Evolutionary conservation across 2,329 filamentous ascomycete genomes (phyloP), one percentile per base, ranked within the genome.

Genomic region (Pseudovirgaria hyperparasitica): DNA sequence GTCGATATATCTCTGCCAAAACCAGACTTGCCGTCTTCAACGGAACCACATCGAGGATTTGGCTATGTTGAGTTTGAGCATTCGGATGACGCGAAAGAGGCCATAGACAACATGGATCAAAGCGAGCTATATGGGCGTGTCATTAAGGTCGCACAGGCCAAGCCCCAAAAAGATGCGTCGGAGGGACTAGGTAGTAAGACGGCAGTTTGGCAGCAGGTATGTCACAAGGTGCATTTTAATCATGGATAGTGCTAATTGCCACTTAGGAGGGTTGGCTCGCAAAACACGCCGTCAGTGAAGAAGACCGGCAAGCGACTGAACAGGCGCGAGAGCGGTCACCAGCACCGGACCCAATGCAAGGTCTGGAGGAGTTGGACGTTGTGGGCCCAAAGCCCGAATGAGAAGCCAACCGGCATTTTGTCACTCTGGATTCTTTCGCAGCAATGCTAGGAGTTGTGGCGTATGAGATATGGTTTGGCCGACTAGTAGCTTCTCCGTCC

Each of bases 51-150:
- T 53, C 70, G 86, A 27, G 90, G 92, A 1, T 98, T 96, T 54
- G 90, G 86, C 32, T 96, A 98, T 51, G 82, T 98, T 26, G 90
- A 98, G 49, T 98, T 82, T 47, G 85, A 94, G 44, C 70, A 84
- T 31, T 67, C 74, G 9, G 72, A 77, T 31, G 90, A 98, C 56
- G 87, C 86, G 16, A 76, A 76, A 46, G 87, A 96, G 57, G 90
- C 90, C 26, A 93, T 98, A 52, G 85, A 96, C 65, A 98, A 98
- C 51, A 96, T 98, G 87, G 84, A 98, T 50, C 85, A 93, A 52
- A 80, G 86, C 34, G 87, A 96, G 58, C 70, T 98, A 23, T 96
- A 87, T 50, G 92, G 90, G 8, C 73, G 82, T 33, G 77, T 90
- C 9, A 78, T 98, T 52, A 93, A 86, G 53, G 87, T 96, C 27